Base-by-base conservation (phyloP, 129 eudicot species). In the Dittrichia graveolens region DNA sequence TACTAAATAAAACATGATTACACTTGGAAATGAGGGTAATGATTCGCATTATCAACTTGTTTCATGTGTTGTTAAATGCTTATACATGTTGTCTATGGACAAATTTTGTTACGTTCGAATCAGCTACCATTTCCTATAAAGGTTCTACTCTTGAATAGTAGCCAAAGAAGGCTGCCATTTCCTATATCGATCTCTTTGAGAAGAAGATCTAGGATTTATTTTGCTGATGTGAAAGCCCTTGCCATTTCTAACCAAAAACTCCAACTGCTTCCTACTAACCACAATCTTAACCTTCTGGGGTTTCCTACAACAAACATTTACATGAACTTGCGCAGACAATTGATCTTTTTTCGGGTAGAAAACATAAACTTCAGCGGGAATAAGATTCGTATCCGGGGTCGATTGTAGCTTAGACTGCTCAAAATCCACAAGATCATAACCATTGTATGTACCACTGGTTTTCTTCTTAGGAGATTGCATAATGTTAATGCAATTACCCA, bases 91-190 rank as follows among this genome's bases (percentile, higher is more conserved):
- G n/a, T n/a, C n/a, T n/a, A n/a, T n/a, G n/a, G n/a, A n/a, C n/a
- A n/a, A n/a, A n/a, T n/a, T n/a, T n/a, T n/a, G n/a, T n/a, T n/a
- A n/a, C n/a, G n/a, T n/a, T n/a, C n/a, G n/a, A n/a, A n/a, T n/a
- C n/a, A n/a, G n/a, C n/a, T n/a, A n/a, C n/a, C n/a, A n/a, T n/a
- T n/a, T 3, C 14, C 13, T 10, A 39, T 44, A 16, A 5, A 10
- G 48, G 41, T 0, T 53, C 72, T 83, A 80, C 78, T 89, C 92
- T 52, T 62, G 52, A 60, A 89, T 86, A 38, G 92, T 68, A 77
- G 71, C 81, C 8, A 89, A 68, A 48, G 83, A 84, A 8, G 96
- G 96, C 48, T 52, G 71, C 96, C 96, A 86, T 60, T 71, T 77
- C 59, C 31, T 65, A 56, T 66, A 49, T 12, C 78, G 64, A 68